Percentiles rank a stretch among this genome's conserved stretches.
These are phyloP conservation scores for Paracoccidioides brasiliensis DNA, from an alignment of 2,329 filamentous ascomycete species.

Conservation along the genomic window DNA sequence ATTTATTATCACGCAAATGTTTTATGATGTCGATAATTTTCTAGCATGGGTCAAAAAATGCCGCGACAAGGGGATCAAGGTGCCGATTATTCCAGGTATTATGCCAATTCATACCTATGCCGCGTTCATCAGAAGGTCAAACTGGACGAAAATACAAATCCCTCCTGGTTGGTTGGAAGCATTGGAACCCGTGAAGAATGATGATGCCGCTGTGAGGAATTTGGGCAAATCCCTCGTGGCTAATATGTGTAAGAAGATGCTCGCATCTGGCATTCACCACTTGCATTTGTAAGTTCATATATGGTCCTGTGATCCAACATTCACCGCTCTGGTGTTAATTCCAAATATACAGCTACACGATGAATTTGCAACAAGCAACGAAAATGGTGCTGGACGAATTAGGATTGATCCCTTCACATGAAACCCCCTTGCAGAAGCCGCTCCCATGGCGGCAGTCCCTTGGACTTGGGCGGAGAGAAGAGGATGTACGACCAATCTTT, in stretches of 20 bases:
- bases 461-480: slow-evolving; percentile 71
- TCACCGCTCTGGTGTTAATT: background rate
- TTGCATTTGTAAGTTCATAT: slow-evolving; percentile 59
- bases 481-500: slow-evolving; percentile 96
- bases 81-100: slow-evolving; percentile 75
- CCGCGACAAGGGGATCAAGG: slow-evolving; percentile 66
- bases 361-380: slow-evolving; percentile 93
- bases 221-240: slow-evolving; percentile 78
- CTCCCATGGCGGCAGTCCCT: slow-evolving; percentile 94
- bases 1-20: slow-evolving; percentile 98
- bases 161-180: slow-evolving; percentile 68
- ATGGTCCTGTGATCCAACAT: background rate
- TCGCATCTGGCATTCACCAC: slow-evolving; percentile 70
- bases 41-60: slow-evolving; percentile 79
- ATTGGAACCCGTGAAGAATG: slow-evolving; percentile 89
- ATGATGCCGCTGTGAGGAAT: slow-evolving; percentile 82
- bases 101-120: slow-evolving; percentile 94
- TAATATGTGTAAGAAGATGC: slow-evolving; percentile 75
- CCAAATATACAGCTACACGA: slow-evolving; percentile 56
- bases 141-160: slow-evolving; percentile 78
- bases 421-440: slow-evolving; percentile 72
- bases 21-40: slow-evolving; percentile 96
- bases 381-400: slow-evolving; percentile 89
- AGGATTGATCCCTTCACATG: slow-evolving; percentile 61
- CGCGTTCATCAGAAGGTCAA: slow-evolving; percentile 77